phyloP scores from a whole-genome alignment of 23 red algal species.

The Cyanidiococcus yangmingshanensis region DNA sequence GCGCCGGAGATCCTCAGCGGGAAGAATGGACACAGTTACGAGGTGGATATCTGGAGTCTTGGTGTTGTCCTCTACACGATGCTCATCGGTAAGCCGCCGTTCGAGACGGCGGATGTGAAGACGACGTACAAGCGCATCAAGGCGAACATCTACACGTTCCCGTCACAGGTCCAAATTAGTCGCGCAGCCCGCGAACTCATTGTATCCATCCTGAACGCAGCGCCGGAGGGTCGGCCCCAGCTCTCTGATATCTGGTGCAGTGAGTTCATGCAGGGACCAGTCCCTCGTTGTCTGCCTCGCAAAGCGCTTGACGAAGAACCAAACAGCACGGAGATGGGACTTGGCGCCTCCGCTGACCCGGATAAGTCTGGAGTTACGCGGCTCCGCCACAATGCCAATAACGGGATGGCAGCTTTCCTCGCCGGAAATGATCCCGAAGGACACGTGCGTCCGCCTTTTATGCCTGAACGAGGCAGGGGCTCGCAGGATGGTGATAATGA shows the following conservation, averaged over 20 bases:
- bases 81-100: conserved; percentile 59
- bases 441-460: background rate
- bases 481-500: background rate
- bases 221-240: conserved; percentile 16
- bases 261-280: conserved; percentile 23
- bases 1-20: conserved; percentile 69
- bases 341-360: background rate
- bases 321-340: background rate
- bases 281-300: conserved; percentile 12
- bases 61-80: conserved; percentile 82
- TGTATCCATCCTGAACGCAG: conserved; percentile 27
- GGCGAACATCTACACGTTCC: conserved; percentile 35
- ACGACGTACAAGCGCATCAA: conserved; percentile 66
- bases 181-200: conserved; percentile 16
- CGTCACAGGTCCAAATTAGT: conserved; percentile 7
- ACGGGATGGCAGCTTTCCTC: too few relatives aligned
- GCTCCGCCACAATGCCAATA: background rate
- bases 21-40: conserved; percentile 57
- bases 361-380: background rate
- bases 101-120: conserved; percentile 61
- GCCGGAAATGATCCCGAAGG: background rate
- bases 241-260: conserved; percentile 25
- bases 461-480: background rate
- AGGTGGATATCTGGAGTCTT: conserved; percentile 77
- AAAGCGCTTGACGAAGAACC: conserved; percentile 7